A percentile compares a stretch with the other conserved stretches of the same genome.
These are phyloP conservation scores for Salix udensis DNA, from an alignment of 345 rosid species.

Conservation along the genomic window DNA sequence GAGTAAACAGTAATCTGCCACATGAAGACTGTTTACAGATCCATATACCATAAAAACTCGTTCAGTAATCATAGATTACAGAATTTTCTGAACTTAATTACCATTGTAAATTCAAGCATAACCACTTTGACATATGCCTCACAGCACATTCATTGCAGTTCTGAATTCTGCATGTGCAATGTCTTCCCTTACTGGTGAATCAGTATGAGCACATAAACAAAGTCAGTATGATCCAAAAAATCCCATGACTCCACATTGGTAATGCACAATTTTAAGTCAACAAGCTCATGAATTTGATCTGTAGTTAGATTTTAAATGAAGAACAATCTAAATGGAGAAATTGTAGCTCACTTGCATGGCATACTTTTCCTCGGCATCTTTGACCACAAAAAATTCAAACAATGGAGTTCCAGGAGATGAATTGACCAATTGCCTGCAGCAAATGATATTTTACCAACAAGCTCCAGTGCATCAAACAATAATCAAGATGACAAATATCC, in stretches of 20 bases:
- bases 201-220: not conserved
- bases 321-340: constrained; percentile 6
- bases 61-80: no score
- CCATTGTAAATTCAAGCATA: not conserved
- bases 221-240: not conserved
- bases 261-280: not conserved
- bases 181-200: not conserved
- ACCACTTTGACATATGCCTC: not conserved
- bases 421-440: constrained; percentile 75
- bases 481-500: constrained; percentile 13
- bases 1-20: not conserved
- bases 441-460: constrained; percentile 23
- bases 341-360: constrained; percentile 64
- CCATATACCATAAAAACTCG: no score
- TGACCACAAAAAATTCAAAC: constrained; percentile 90
- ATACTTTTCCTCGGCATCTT: constrained; percentile 58
- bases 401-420: constrained; percentile 81
- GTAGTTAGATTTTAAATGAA: not conserved
- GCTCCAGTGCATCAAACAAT: constrained; percentile 7
- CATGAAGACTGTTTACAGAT: not conserved
- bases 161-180: not conserved
- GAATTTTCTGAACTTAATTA: not conserved
- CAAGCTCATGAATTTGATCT: not conserved
- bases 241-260: not conserved
- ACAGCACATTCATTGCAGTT: not conserved